Evolutionary conservation across 1,139 yeast species (phyloP), one percentile per base, ranked within the genome.

Genomic region (Kurtzmaniella natalensis): DNA sequence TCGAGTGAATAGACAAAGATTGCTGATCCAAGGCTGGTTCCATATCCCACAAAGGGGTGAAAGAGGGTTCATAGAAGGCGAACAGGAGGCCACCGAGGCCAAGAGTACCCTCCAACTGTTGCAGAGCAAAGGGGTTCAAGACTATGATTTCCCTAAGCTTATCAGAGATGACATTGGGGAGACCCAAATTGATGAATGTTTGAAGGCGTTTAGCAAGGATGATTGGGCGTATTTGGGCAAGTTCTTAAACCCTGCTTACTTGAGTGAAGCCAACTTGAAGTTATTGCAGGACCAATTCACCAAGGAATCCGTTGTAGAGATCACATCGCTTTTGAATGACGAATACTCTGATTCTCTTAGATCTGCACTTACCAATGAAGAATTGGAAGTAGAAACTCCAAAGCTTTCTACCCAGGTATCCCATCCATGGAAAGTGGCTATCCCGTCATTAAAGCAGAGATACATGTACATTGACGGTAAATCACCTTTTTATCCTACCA

Each of bases 21-120:
- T 92, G 31, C 84, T 96, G 1, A 86, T 94, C 41, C 96, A 92
- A 52, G 99, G 99, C 0, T 94, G 99, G 99, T 94, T 92, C 55
- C 99, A 94, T 55, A 86, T 89, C 32, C 98, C 98, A 2, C 98
- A 92, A 53, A 67, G 64, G 7, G 96, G 95, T 9, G 98, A 94
- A 57, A 79, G 76, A 25, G 97, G 96, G 0, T 89, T 59, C 50
- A 72, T 79, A 28, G 78, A 76, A 18, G 94, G 92, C 5, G 95
- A 84, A 51, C 86, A 84, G 51, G 89, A 81, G 46, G 77, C 64
- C 35, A 78, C 84, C 1, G 89, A 81, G 41, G 81, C 86, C 1
- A 74, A 77, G 45, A 79, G 89, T 29, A 84, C 96, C 0, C 68
- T 89, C 40, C 86, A 86, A 45, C 94, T 81, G 53, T 62, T 89